Evolutionary conservation across 2,329 filamentous ascomycete genomes (phyloP), one percentile per base, ranked within the genome.

Genomic region (Emergomyces africanus): DNA sequence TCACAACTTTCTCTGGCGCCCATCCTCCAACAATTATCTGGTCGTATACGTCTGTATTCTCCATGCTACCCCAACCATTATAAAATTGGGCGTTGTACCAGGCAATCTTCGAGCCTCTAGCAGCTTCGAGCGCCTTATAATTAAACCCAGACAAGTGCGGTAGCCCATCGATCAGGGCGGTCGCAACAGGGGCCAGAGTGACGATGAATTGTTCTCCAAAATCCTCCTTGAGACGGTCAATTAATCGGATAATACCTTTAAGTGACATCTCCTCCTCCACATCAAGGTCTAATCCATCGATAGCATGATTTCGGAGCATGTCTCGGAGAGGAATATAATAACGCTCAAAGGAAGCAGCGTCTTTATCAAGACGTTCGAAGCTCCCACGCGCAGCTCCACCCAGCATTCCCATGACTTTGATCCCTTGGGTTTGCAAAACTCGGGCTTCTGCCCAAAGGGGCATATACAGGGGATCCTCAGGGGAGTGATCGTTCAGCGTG

Each of bases 31-130:
- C 61, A 25, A 77, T 66, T 50, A 77, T 75, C 53, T 69, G 65
- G 25, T 72, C 72, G 62, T 77, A 78, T 64, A 75, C 72, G 14
- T 68, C 68, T 1, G 74, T 70, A 59, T 79, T 78, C 33, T 78
- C 75, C 0, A 84, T 82, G 54, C 84, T 83, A 9, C 89, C 89
- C 85, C 89, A 96, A 1, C 90, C 90, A 68, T 88, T 94, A 78
- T 96, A 96, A 73, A 96, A 95, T 69, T 96, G 91, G 5, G 86
- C 80, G 69, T 96, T 96, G 72, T 96, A 96, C 83, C 90, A 96
- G 2, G 80, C 79, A 33, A 96, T 87, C 49, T 86, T 80, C 18
- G 72, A 72, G 0, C 86, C 85, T 5, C 83, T 78, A 71, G 83
- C 79, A 12, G 80, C 78, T 69, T 95, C 89, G 2, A 96, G 79